Base-by-base conservation (phyloP, 2,329 filamentous ascomycete species). In the Coniochaeta sp. region DNA sequence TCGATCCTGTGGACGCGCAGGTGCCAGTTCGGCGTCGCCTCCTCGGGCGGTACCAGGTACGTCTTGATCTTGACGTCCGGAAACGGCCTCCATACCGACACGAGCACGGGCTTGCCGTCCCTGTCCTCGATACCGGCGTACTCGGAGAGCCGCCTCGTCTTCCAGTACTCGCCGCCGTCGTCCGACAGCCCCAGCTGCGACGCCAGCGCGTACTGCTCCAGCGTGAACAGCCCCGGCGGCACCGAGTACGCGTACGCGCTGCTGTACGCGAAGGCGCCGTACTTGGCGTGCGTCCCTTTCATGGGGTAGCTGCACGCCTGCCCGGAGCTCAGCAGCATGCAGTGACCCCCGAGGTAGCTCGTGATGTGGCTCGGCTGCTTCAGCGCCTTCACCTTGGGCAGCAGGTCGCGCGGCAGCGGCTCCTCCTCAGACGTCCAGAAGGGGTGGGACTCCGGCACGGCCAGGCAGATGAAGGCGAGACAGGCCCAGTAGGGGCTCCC, bases 241-340 rank as follows among this genome's bases (percentile, higher is more conserved):
- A 92, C 89, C 0, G 87, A 90, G 74, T 92, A 93, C 22, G 81
- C 89, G 70, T 90, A 93, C 0, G 87, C 83, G 58, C 87, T 87
- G 68, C 85, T 89, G 73, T 93, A 93, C 6, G 89, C 89, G 69
- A 93, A 92, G 62, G 85, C 83, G 55, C 89, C 89, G 71, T 93
- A 93, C 69, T 93, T 93, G 62, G 89, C 88, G 71, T 93, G 89
- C 0, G 89, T 90, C 59, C 88, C 89, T 72, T 90, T 90, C 78
- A 93, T 87, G 0, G 89, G 87, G 69, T 93, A 93, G 71, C 89
- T 87, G 72, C 89, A 93, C n/a, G 87, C 87, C 71, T 93, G 89
- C 1, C 90, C 89, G 0, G 87, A 89, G 4, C 85, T 88, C 8
- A 93, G 80, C 26, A 93, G 79, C 79, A 92, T 89, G 54, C 86